Evolutionary conservation across 441 rosid genomes (phyloP).

Genomic region (Aleurites moluccanus): DNA sequence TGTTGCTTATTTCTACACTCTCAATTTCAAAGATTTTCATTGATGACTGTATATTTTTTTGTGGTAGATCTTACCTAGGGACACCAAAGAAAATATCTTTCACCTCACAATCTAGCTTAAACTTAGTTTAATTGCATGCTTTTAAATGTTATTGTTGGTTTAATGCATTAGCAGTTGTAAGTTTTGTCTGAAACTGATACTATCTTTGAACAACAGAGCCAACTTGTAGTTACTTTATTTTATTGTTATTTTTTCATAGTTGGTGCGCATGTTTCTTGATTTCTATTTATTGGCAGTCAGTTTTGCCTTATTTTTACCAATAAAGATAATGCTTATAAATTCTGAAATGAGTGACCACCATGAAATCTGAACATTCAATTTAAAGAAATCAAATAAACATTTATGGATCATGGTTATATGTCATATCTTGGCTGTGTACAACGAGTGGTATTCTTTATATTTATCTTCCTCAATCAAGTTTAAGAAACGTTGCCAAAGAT

Average conservation of each 20-base stretch:
- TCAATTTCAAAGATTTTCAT: not conserved
- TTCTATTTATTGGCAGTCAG: not conserved
- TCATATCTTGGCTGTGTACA: not conserved
- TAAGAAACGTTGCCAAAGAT: not conserved
- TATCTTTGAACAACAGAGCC: not conserved
- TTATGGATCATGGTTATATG: not conserved
- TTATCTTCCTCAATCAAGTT: not conserved
- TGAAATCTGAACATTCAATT: not conserved
- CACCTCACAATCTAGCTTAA: constrained; percentile 1
- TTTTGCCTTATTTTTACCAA: not conserved
- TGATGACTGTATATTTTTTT: not conserved
- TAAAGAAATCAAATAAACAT: too few relatives aligned
- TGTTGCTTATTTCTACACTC: too few relatives aligned
- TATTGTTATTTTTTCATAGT: not conserved
- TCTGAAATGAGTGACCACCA: not conserved
- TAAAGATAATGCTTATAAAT: not conserved
- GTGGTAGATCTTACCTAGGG: not conserved
- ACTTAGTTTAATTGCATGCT: not conserved
- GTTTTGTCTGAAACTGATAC: not conserved
- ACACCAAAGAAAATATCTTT: not conserved
- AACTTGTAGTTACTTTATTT: not conserved
- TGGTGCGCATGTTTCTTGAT: not conserved
- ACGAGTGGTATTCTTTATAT: not conserved
- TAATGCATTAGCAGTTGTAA: not conserved
- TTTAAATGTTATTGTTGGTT: not conserved